Evolutionary conservation across 176 grass and related monocot species (phyloP).

Genomic region (bread wheat (Triticum aestivum)): IWGSC_CS_RefSeq_v2.1 NC_057808.1:442180205-442180704

Average conservation of each 20-base stretch:
- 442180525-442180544: not conserved
- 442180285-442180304: not conserved
- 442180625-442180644: not conserved
- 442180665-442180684: not conserved
- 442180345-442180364: slow-evolving; percentile 74
- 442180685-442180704: not conserved
- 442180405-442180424: slow-evolving; percentile 52
- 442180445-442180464: not conserved
- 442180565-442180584: not conserved
- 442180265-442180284: slow-evolving; percentile 17
- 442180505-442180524: not conserved
- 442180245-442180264: slow-evolving; percentile 15
- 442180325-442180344: slow-evolving; percentile 71
- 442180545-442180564: not conserved
- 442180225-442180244: slow-evolving; percentile 27
- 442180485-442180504: not conserved
- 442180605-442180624: not conserved
- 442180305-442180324: slow-evolving; percentile 20
- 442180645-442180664: not conserved
- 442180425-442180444: slow-evolving; percentile 34
- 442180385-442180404: slow-evolving; percentile 80
- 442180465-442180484: not conserved
- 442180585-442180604: not conserved
- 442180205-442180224: slow-evolving; percentile 1
- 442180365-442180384: slow-evolving; percentile 62